Conservation (phyloP, 768 basidiomycete genomes). For the Holtermannia corniformis region DNA sequence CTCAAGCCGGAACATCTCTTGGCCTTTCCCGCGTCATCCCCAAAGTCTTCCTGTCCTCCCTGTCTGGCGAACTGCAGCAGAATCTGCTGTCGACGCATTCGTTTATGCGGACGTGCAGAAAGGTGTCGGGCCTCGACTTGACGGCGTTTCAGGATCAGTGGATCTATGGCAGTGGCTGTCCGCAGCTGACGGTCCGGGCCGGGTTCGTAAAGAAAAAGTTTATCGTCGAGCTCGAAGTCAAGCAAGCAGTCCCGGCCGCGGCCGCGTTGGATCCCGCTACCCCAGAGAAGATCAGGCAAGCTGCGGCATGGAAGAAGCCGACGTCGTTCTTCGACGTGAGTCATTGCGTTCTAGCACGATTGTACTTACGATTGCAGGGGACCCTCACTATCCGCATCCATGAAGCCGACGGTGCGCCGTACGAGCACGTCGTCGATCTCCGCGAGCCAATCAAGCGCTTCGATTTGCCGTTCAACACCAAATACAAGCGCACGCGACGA, state of each 20-base stretch:
- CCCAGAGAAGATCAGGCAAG: constrained; percentile 12
- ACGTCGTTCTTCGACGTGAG: constrained; percentile 78
- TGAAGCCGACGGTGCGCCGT: constrained; percentile 97
- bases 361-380: constrained; percentile 49
- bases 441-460: constrained; percentile 79
- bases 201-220: constrained; percentile 96
- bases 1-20: constrained; percentile 88
- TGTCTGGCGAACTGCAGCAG: constrained; percentile 74
- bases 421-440: constrained; percentile 94
- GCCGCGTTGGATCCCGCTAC: constrained; percentile 56
- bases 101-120: constrained; percentile 84
- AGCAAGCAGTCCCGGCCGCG: constrained; percentile 74
- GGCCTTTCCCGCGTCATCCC: constrained; percentile 91
- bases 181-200: constrained; percentile 77
- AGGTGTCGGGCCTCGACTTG: constrained; percentile 67
- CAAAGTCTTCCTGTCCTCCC: constrained; percentile 85
- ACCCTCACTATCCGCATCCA: constrained; percentile 98
- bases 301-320: constrained; percentile 44
- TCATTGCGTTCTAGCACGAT: constrained; percentile 13
- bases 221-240: constrained; percentile 92
- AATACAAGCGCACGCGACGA: constrained; percentile 32
- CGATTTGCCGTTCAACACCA: constrained; percentile 84
- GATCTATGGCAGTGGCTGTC: constrained; percentile 97
- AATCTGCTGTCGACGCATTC: constrained; percentile 80
- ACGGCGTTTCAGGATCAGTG: constrained; percentile 94